Conservation (phyloP, 2,329 filamentous ascomycete genomes). For the Xylariaceae sp. region DNA sequence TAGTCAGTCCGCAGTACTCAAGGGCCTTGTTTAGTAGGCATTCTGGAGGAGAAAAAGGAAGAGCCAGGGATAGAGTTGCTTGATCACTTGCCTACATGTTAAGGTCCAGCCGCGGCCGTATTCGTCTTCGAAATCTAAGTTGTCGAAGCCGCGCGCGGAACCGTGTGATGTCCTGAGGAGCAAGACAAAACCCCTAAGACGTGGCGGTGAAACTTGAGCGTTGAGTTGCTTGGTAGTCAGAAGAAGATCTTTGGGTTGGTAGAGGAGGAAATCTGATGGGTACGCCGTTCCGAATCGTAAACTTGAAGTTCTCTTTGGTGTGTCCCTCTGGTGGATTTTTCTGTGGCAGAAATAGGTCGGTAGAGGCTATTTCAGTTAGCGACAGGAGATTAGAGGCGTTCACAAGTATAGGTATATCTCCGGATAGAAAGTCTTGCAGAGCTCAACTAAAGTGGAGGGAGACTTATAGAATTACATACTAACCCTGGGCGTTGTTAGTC, state of each 20-base stretch:
- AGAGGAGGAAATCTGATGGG: slow-evolving; percentile 56
- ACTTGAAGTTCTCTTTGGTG: slow-evolving; percentile 53
- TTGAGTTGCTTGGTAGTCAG: slow-evolving; percentile 46
- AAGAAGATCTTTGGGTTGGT: slow-evolving; percentile 49
- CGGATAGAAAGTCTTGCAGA: too few species aligned
- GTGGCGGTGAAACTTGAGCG: slow-evolving; percentile 45
- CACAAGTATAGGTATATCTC: too few species aligned
- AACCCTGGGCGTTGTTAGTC: slow-evolving; percentile 49
- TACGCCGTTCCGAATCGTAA: slow-evolving; percentile 58
- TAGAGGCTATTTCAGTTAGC: too few species aligned
- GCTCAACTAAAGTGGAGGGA: too few species aligned
- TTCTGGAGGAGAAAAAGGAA: too few species aligned
- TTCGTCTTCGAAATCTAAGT: slow-evolving; percentile 42
- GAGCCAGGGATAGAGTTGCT: too few species aligned
- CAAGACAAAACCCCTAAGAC: slow-evolving; percentile 49
- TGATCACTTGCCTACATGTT: slow-evolving; percentile 25
- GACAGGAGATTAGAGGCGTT: too few species aligned
- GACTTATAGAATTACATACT: slow-evolving; percentile 34
- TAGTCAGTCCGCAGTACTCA: too few species aligned
- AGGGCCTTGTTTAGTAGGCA: too few species aligned
- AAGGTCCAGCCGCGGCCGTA: slow-evolving; percentile 37
- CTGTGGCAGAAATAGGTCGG: too few species aligned
- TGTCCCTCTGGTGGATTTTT: slow-evolving; percentile 29
- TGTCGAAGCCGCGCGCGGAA: slow-evolving; percentile 40
- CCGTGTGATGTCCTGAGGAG: slow-evolving; percentile 45